Conservation (phyloP, 1,284 basidiomycete genomes). For the Puccinia novopanici region DNA sequence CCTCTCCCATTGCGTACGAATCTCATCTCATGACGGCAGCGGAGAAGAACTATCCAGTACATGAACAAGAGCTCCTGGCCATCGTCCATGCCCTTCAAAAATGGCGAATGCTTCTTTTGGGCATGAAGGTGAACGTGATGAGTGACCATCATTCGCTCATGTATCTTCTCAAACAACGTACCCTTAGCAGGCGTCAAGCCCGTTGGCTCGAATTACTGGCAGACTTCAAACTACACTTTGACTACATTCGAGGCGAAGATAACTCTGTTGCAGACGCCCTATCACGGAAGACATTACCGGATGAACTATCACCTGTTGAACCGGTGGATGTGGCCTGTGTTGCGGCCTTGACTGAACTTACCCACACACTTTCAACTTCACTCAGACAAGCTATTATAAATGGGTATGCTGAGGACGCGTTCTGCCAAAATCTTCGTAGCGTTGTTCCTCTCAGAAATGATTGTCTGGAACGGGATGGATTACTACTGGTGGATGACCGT, state of each 20-base stretch:
- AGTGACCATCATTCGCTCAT: too few relatives aligned
- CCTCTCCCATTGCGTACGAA: too few relatives aligned
- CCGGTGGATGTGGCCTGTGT: constrained; percentile 3
- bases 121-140: too few relatives aligned
- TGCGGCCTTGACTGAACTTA: background rate
- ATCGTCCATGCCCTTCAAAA: too few relatives aligned
- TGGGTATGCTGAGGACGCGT: constrained; percentile 58
- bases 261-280: constrained; percentile 61
- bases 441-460: background rate
- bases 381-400: constrained; percentile 55
- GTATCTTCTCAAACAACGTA: too few relatives aligned
- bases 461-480: constrained; percentile 49
- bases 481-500: constrained; percentile 58
- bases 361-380: constrained; percentile 36
- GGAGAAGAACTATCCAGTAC: too few relatives aligned
- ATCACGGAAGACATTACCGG: constrained; percentile 53
- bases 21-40: too few relatives aligned
- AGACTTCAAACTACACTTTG: constrained; percentile 57
- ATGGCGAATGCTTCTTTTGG: too few relatives aligned
- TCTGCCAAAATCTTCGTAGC: constrained; percentile 55
- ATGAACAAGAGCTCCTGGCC: too few relatives aligned
- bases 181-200: too few relatives aligned
- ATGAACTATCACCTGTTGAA: too few relatives aligned
- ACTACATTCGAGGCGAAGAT: constrained; percentile 59
- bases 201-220: constrained; percentile 61